Evolutionary conservation across 345 rosid genomes (phyloP).

Genomic region (Erucastrum elatum): DNA sequence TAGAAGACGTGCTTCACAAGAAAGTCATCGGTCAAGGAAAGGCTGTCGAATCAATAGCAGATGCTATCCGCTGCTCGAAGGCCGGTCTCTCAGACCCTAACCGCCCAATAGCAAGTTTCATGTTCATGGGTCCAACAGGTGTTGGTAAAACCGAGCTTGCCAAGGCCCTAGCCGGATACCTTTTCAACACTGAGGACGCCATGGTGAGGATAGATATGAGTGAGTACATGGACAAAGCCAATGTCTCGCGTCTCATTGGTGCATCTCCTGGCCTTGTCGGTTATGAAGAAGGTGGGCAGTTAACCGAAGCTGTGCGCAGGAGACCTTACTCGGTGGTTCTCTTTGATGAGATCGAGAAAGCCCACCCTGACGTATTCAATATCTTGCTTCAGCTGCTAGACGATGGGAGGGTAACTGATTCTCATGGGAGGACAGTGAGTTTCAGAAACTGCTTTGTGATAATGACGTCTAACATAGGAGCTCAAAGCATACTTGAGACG

Average conservation of each 20-base stretch:
- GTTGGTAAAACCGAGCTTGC: constrained; percentile 97
- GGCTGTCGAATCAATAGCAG: constrained; percentile 93
- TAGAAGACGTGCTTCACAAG: constrained; percentile 83
- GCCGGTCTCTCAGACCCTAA: constrained; percentile 97
- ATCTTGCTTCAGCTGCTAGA: constrained; percentile 81
- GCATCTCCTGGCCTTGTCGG: constrained; percentile 97
- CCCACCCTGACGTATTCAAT: constrained; percentile 88
- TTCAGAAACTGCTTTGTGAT: constrained; percentile 80
- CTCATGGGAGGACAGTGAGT: constrained; percentile 89
- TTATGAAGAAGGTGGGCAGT: constrained; percentile 97
- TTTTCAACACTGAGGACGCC: constrained; percentile 86
- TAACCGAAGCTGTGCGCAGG: constrained; percentile 88
- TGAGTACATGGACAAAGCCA: constrained; percentile 92
- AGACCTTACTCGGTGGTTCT: constrained; percentile 90
- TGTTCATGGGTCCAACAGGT: constrained; percentile 99
- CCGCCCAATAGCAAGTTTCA: constrained; percentile 94
- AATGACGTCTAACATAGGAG: constrained; percentile 96
- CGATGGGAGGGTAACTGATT: constrained; percentile 91
- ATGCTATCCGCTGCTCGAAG: constrained; percentile 88
- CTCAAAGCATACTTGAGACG: constrained; percentile 84
- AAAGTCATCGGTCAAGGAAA: constrained; percentile 91
- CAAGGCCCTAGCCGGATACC: constrained; percentile 81
- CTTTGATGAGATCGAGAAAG: constrained; percentile 96
- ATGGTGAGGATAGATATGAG: constrained; percentile 95
- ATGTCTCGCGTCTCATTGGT: constrained; percentile 89